Evolutionary conservation across 2,329 filamentous ascomycete species (phyloP), one percentile per base, ranked within the genome.

Genomic region (Rhexocercosporidium sp.): DNA sequence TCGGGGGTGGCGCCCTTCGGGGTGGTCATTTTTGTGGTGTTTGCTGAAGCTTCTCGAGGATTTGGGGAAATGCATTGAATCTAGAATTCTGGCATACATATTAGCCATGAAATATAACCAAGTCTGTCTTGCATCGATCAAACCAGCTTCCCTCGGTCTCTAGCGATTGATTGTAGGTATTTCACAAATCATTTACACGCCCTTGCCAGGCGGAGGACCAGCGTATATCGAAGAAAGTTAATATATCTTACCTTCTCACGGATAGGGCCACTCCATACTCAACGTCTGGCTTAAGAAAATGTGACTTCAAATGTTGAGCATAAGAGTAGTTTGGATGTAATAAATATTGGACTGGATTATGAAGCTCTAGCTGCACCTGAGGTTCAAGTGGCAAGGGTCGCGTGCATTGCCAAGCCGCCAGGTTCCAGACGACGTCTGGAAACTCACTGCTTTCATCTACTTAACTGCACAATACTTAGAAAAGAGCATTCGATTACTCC

Each of bases 211-310:
- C 41, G n/a, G 41, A n/a, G 16, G 14, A 5, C 16, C 41, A 44
- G 20, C 39, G 20, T 18, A 22, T 27, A 25, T 6, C 6, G 11
- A 51, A 20, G 41, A 37, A 37, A 34, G 5, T 18, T 3, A 49
- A 34, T 25, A 20, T 20, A n/a, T 25, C 20, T 39, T 49, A 62
- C 20, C 39, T 22, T 27, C 65, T 77, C 74, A 77, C 62, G 75
- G 75, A 64, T 77, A 77, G 27, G 75, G 75, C 75, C 75, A 77
- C 59, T 70, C 74, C 75, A 77, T 77, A n/a, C 59, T 59, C 39
- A 46, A 12, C 18, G 31, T 14, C 27, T 39, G 5, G 9, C 14
- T 20, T 34, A 9, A 20, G 12, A 62, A 37, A 14, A 62, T 49
- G 14, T 62, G 16, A 44, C 11, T 49, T 49, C 25, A 62, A 51